Conservation (phyloP, 176 grass and related monocot species). For the Musa acuminata region DNA sequence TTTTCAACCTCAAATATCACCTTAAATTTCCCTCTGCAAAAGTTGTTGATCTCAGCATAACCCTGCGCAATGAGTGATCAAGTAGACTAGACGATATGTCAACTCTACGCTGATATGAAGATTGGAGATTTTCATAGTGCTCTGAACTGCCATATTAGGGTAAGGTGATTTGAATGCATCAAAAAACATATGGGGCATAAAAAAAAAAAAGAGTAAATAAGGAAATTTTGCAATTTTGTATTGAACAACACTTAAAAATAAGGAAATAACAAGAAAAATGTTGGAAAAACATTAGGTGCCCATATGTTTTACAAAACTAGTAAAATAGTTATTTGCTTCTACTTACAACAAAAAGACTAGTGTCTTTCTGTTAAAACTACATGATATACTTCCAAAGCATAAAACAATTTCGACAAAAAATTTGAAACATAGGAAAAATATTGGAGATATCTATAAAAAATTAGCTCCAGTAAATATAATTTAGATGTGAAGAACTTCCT, state of each 20-base stretch:
- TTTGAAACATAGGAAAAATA: neutral
- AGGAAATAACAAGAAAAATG: no score
- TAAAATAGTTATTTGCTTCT: no score
- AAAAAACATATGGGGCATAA: neutral
- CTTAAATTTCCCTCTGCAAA: constrained; percentile 67
- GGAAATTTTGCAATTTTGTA: no score
- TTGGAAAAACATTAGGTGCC: no score
- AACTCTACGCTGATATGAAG: constrained; percentile 30
- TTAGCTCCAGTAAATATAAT: neutral
- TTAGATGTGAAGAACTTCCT: neutral
- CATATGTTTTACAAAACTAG: no score
- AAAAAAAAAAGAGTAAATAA: no score
- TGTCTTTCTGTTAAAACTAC: no score
- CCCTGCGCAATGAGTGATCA: constrained; percentile 51
- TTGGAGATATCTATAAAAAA: neutral
- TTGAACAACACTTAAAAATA: no score
- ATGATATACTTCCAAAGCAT: no score
- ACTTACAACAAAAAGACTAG: no score
- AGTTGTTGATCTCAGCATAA: constrained; percentile 66
- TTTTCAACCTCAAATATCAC: constrained; percentile 5
- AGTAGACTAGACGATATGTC: constrained; percentile 22
- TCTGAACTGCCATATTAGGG: constrained; percentile 54
- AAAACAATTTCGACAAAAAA: neutral
- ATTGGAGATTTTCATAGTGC: constrained; percentile 59
- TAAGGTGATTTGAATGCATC: neutral